Percentiles rank a stretch among this genome's conserved stretches.
These are phyloP conservation scores for Cordyceps javanica DNA, from an alignment of 2,329 filamentous ascomycete species.

Conservation along the genomic window DNA sequence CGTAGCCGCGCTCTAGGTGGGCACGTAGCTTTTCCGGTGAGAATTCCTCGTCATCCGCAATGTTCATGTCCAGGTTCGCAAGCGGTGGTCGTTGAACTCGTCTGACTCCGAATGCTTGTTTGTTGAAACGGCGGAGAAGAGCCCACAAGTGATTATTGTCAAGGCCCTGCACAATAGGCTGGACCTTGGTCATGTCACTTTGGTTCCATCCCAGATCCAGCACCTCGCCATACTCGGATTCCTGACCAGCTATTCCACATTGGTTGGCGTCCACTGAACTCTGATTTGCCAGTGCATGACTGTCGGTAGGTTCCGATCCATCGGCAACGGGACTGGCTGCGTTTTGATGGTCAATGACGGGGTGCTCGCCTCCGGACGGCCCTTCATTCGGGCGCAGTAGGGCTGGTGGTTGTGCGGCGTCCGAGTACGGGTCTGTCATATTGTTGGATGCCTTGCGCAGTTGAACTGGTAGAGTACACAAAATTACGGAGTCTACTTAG, in stretches of 20 bases:
- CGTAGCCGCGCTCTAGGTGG: conserved; percentile 70
- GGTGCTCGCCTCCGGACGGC: neutral
- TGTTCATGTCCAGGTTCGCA: conserved; percentile 70
- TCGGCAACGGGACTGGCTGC: neutral
- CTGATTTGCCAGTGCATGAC: conserved; percentile 30
- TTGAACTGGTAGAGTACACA: too few species aligned
- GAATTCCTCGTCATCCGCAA: conserved; percentile 73
- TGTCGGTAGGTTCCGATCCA: conserved; percentile 24
- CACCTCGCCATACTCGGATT: conserved; percentile 44
- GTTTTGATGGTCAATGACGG: neutral
- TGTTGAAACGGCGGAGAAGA: conserved; percentile 66
- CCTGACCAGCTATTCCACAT: conserved; percentile 31
- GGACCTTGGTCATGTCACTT: conserved; percentile 46
- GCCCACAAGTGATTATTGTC: conserved; percentile 70
- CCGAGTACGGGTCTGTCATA: too few species aligned
- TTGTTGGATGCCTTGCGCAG: too few species aligned
- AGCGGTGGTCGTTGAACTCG: conserved; percentile 46
- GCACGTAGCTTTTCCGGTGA: conserved; percentile 74
- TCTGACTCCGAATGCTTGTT: conserved; percentile 63
- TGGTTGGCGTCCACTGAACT: conserved; percentile 2
- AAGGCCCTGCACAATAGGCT: conserved; percentile 59
- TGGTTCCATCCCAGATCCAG: conserved; percentile 63
- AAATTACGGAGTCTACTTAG: too few species aligned
- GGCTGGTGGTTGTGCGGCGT: neutral
- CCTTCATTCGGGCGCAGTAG: neutral